A percentile compares a stretch with the other conserved stretches of the same genome.
Conservation (phyloP, 192 early-diverging fungal genomes). For the Backusella psychrophila region DNA sequence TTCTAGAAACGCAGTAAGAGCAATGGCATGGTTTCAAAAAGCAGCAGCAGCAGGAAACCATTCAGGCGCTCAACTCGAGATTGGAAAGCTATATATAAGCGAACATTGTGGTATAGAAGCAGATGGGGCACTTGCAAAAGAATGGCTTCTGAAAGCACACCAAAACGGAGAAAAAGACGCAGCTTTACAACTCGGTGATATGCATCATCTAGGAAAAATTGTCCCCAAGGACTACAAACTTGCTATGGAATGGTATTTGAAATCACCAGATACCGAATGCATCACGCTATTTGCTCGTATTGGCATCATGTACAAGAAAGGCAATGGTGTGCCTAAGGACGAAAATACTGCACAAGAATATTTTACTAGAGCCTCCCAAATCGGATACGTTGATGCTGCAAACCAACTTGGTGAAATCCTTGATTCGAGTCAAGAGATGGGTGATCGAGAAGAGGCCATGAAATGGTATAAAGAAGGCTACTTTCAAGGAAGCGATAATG, state of each 20-base stretch:
- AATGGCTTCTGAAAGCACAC: not conserved
- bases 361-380: not conserved
- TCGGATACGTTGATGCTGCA: not conserved
- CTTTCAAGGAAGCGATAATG: not conserved
- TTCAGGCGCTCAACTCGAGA: not conserved
- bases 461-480: not conserved
- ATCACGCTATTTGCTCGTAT: not conserved
- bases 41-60: not conserved
- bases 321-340: not conserved
- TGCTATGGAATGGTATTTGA: not conserved
- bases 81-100: not conserved
- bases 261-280: not conserved
- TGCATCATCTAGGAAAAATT: not conserved
- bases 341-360: not conserved
- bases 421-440: not conserved
- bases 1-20: not conserved
- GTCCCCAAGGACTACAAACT: not conserved
- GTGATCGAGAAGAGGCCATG: not conserved
- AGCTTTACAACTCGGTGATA: not conserved
- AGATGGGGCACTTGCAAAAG: not conserved
- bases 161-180: not conserved
- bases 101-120: not conserved
- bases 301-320: not conserved
- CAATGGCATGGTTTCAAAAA: not conserved
- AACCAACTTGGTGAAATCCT: no score